A percentile compares a stretch with the other conserved stretches of the same genome.
Conservation (phyloP, 306 rosid species). For the Amphicarpaea edgeworthii region DNA sequence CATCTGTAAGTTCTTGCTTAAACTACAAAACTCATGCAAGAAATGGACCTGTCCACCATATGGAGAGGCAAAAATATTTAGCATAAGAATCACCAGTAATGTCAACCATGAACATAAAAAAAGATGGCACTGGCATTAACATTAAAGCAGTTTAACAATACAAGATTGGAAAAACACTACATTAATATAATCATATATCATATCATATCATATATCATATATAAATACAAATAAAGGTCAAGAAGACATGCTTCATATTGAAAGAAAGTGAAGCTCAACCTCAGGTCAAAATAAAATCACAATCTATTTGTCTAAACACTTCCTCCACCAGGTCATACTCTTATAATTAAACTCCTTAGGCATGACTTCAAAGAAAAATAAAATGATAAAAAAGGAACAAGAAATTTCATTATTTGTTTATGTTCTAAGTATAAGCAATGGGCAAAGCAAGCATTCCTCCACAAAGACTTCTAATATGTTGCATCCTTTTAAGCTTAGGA, state of each 20-base stretch:
- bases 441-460: not conserved
- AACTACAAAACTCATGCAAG: constrained; percentile 89
- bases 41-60: constrained; percentile 71
- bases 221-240: constrained; percentile 10
- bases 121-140: constrained; percentile 25
- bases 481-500: constrained; percentile 20
- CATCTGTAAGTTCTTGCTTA: constrained; percentile 93
- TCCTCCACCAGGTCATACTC: constrained; percentile 7
- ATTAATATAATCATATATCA: not conserved
- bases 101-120: constrained; percentile 9
- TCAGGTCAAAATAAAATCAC: not conserved
- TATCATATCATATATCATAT: not conserved
- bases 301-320: constrained; percentile 30
- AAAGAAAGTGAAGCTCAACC: not conserved
- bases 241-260: not conserved
- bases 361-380: constrained; percentile 1
- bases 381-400: not conserved
- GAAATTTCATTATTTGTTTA: not conserved
- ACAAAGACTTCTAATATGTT: not conserved
- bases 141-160: constrained; percentile 31
- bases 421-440: constrained; percentile 15
- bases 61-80: constrained; percentile 6
- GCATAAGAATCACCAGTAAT: not conserved
- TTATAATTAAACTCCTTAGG: not conserved
- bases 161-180: constrained; percentile 13